Evolutionary conservation across 202 grass and related monocot genomes (phyloP), one percentile per base, ranked within the genome.

Genomic region (Schoenoplectus triqueter): DNA sequence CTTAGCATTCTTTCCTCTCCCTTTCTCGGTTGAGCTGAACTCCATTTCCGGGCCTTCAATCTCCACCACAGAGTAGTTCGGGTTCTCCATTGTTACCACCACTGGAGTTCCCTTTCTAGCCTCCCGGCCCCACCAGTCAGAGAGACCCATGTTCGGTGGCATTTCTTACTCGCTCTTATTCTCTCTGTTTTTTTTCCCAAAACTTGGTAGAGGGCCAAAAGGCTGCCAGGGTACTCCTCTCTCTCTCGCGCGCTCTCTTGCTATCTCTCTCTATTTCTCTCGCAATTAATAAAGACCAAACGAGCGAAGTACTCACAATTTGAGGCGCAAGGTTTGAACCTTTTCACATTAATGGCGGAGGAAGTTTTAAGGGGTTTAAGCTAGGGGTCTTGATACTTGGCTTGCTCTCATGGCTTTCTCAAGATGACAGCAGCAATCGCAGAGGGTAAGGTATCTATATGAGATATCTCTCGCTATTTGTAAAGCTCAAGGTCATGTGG

Each of bases 51-150:
- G 82, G 67, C 82, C 88, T 40, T 89, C 78, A 2, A 94, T 89
- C 81, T 94, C 88, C 6, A 94, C 81, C 48, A 92, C 86, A 0
- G 92, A 90, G 79, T 90, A 92, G 69, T 92, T 94, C 47, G 88
- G 90, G 66, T 90, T 94, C 86, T 92, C 92, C 92, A 92, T 92
- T 40, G 92, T 90, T 59, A 92, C 90, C 65, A 95, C 90, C 2
- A 95, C 86, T 3, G 90, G 90, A 22, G 86, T 87, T 19, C 71
- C 90, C 48, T 80, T 80, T 83, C 90, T 85, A 1, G 5, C 74
- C 21, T 92, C 90, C 65, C 80, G 90, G 22, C 78, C 90, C 92
- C 88, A 87, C 86, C 89, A 60, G 62, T 87, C 84, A 20, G 87
- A 73, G 55, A 90, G n/a, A 17, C 78, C 86, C 82, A 83, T 63